Evolutionary conservation across 2,329 filamentous ascomycete genomes (phyloP).

Genomic region (Fusarium compactum): DNA sequence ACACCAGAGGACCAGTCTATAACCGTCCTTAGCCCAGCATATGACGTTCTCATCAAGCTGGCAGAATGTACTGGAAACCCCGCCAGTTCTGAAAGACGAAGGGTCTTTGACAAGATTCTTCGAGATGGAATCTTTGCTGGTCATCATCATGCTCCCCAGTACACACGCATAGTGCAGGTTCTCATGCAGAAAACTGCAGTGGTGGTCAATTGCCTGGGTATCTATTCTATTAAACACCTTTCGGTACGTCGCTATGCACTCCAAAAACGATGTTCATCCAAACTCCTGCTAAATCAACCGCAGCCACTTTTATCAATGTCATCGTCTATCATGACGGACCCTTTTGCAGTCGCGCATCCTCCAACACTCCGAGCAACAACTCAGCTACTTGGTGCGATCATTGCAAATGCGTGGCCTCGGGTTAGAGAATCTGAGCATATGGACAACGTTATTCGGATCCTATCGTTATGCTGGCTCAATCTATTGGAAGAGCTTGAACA

Average conservation of each 20-base stretch:
- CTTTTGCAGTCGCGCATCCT: slow-evolving; percentile 70
- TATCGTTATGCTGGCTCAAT: slow-evolving; percentile 73
- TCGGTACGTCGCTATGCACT: slow-evolving; percentile 59
- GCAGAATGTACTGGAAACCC: slow-evolving; percentile 49
- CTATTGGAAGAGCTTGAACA: slow-evolving; percentile 58
- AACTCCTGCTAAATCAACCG: slow-evolving; percentile 21
- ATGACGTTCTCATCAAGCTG: slow-evolving; percentile 73
- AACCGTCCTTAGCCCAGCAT: slow-evolving; percentile 72
- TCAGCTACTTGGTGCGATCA: slow-evolving; percentile 65
- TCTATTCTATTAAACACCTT: slow-evolving; percentile 75
- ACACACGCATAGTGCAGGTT: slow-evolving; percentile 67
- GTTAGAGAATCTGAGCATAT: slow-evolving; percentile 67
- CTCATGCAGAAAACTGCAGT: slow-evolving; percentile 64
- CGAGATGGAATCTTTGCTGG: slow-evolving; percentile 67
- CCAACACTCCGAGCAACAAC: slow-evolving; percentile 66
- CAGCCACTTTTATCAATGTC: slow-evolving; percentile 76
- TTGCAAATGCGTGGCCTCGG: slow-evolving; percentile 77
- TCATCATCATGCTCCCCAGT: slow-evolving; percentile 69
- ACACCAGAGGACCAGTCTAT: slow-evolving; percentile 80
- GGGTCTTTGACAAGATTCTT: slow-evolving; percentile 66
- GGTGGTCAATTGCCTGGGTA: slow-evolving; percentile 68
- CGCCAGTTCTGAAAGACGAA: slow-evolving; percentile 46
- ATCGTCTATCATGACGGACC: slow-evolving; percentile 73
- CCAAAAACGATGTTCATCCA: background rate
- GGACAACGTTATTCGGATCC: slow-evolving; percentile 71